Evolutionary conservation across 345 rosid genomes (phyloP).

Genomic region (Linum lewisii): DNA sequence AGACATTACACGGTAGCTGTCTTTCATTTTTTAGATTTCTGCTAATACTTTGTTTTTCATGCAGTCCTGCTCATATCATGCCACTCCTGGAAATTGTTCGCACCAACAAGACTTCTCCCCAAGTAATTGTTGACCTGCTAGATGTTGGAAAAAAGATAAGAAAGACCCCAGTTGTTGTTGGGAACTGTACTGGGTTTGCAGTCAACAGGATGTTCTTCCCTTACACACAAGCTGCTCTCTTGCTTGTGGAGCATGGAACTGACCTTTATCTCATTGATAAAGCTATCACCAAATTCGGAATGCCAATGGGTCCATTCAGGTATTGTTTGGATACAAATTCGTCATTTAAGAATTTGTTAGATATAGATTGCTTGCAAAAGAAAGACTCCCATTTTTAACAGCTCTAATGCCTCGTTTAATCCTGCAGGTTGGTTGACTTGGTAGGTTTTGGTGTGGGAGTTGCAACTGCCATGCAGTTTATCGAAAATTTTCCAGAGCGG

Average conservation of each 20-base stretch:
- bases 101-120: constrained; percentile 75
- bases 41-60: constrained; percentile 15
- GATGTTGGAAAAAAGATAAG: constrained; percentile 84
- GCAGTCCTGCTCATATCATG: constrained; percentile 96
- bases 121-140: constrained; percentile 77
- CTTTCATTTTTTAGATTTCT: constrained; percentile 9
- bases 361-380: neutral
- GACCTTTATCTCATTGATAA: constrained; percentile 71
- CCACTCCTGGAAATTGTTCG: constrained; percentile 92
- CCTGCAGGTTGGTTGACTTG: constrained; percentile 66
- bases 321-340: neutral
- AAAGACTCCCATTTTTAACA: neutral
- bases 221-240: constrained; percentile 66
- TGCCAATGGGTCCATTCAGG: constrained; percentile 82
- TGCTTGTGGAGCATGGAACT: constrained; percentile 75
- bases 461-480: constrained; percentile 71
- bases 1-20: neutral
- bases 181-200: constrained; percentile 98
- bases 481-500: constrained; percentile 73
- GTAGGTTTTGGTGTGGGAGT: constrained; percentile 90
- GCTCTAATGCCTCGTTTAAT: neutral
- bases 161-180: constrained; percentile 90
- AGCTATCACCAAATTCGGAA: constrained; percentile 79
- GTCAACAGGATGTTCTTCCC: constrained; percentile 99
- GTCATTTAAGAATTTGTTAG: too few species aligned